Evolutionary conservation across 768 basidiomycete genomes (phyloP).

Genomic region (Cystobasidium tubakii): DNA sequence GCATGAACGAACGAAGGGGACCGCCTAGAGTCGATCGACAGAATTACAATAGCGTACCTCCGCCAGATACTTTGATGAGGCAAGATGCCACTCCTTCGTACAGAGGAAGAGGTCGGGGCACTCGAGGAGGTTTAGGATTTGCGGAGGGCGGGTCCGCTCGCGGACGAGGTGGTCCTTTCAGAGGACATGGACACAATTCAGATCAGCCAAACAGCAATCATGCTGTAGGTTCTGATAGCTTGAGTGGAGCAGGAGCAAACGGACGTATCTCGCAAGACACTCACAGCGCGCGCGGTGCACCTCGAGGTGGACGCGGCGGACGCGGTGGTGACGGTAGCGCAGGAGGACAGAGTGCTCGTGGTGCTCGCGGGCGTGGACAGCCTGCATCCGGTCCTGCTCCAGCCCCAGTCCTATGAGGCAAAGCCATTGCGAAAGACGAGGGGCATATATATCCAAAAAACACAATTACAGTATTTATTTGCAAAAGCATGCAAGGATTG

Average conservation of each 20-base stretch:
- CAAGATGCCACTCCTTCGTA: background rate
- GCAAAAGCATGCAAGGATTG: too few species aligned
- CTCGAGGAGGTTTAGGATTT: background rate
- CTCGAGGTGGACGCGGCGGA: background rate
- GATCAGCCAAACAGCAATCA: background rate
- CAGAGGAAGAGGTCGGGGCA: background rate
- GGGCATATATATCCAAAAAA: too few species aligned
- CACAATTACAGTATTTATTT: too few species aligned
- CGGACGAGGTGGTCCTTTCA: slow-evolving; percentile 7
- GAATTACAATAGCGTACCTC: background rate
- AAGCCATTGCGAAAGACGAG: too few species aligned
- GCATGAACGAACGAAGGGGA: background rate
- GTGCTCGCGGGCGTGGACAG: background rate
- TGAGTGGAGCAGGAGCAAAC: background rate
- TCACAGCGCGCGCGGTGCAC: background rate
- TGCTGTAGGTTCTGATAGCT: background rate
- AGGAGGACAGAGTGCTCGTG: background rate
- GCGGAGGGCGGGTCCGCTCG: background rate
- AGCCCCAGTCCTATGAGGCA: background rate
- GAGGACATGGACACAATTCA: background rate
- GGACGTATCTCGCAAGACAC: background rate
- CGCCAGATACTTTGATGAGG: background rate
- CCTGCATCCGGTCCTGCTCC: background rate
- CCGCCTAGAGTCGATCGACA: background rate
- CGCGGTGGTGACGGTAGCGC: background rate